These are phyloP conservation scores for Saccharomycopsis sp. DNA, from an alignment of 805 yeast genomes.

Conservation along the genomic window DNA sequence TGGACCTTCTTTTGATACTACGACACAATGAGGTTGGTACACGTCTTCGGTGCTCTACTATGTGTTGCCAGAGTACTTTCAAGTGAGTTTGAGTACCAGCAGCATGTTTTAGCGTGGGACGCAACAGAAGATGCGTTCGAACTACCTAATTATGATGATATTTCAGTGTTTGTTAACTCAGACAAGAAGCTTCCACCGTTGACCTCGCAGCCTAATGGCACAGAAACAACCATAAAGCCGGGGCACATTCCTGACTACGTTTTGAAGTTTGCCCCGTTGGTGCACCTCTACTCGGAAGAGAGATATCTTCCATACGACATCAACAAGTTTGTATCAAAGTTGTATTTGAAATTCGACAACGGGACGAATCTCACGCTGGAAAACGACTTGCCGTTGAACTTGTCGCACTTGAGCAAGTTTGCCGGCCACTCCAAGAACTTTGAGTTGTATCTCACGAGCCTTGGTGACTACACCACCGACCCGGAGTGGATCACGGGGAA, in stretches of 20 bases:
- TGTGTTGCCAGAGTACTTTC: too few relatives aligned
- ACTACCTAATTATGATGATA: too few relatives aligned
- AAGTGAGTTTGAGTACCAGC: too few relatives aligned
- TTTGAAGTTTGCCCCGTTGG: conserved; percentile 61
- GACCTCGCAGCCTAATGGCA: too few relatives aligned
- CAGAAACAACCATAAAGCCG: conserved; percentile 34
- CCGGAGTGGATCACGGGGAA: conserved; percentile 85
- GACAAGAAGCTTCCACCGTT: too few relatives aligned
- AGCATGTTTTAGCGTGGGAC: too few relatives aligned
- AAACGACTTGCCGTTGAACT: conserved; percentile 26
- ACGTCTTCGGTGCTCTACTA: too few relatives aligned
- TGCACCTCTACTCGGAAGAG: conserved; percentile 85
- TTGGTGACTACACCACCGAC: conserved; percentile 56
- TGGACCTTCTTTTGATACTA: too few relatives aligned
- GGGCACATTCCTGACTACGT: conserved; percentile 62
- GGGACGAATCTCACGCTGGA: conserved; percentile 34
- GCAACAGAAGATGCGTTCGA: too few relatives aligned
- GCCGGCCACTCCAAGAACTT: conserved; percentile 29
- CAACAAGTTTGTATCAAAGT: conserved; percentile 55
- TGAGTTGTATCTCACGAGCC: conserved; percentile 51
- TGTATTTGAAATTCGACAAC: conserved; percentile 45
- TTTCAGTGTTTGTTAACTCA: too few relatives aligned
- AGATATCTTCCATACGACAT: conserved; percentile 77
- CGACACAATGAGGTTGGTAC: too few relatives aligned
- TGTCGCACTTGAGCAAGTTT: conserved; percentile 21